Conservation (phyloP, 352 stramenopile species). For the Thraustotheca clavata region DNA sequence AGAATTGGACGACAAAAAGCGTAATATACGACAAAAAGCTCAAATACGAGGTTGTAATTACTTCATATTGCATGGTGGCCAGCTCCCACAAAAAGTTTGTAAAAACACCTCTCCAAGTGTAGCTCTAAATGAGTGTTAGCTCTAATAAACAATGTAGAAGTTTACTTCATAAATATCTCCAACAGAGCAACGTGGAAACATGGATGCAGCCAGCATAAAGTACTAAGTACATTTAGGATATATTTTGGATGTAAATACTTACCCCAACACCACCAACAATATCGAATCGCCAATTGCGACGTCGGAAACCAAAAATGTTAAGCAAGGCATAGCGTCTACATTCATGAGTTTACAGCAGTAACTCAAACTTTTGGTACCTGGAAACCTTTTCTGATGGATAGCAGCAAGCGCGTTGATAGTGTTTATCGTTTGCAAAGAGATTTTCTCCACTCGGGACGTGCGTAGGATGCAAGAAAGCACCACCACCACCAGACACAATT, state of each 20-base stretch:
- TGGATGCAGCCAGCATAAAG: slow-evolving; percentile 85
- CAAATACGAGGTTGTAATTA: slow-evolving; percentile 66
- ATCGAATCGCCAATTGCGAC: slow-evolving; percentile 91
- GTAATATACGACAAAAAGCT: slow-evolving; percentile 47
- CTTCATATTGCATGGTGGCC: slow-evolving; percentile 45
- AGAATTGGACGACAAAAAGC: slow-evolving; percentile 51
- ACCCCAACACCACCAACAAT: slow-evolving; percentile 81
- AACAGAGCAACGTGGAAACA: slow-evolving; percentile 88
- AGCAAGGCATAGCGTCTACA: slow-evolving; percentile 68
- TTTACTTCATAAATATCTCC: slow-evolving; percentile 45
- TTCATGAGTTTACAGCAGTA: not conserved
- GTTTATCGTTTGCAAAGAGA: slow-evolving; percentile 49
- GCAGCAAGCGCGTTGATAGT: slow-evolving; percentile 68
- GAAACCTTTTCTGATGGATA: slow-evolving; percentile 79
- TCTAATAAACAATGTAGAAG: not conserved
- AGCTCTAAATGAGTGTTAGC: slow-evolving; percentile 15
- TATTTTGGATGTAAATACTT: no score
- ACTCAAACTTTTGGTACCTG: slow-evolving; percentile 28
- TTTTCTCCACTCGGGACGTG: slow-evolving; percentile 53
- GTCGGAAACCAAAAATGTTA: slow-evolving; percentile 85
- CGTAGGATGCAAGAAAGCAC: slow-evolving; percentile 85
- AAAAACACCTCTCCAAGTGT: slow-evolving; percentile 36
- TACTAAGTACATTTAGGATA: slow-evolving; percentile 36
- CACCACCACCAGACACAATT: slow-evolving; percentile 86
- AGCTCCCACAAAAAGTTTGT: slow-evolving; percentile 47